Conservation (phyloP, 345 rosid species). For the Ceriops decandra region DNA sequence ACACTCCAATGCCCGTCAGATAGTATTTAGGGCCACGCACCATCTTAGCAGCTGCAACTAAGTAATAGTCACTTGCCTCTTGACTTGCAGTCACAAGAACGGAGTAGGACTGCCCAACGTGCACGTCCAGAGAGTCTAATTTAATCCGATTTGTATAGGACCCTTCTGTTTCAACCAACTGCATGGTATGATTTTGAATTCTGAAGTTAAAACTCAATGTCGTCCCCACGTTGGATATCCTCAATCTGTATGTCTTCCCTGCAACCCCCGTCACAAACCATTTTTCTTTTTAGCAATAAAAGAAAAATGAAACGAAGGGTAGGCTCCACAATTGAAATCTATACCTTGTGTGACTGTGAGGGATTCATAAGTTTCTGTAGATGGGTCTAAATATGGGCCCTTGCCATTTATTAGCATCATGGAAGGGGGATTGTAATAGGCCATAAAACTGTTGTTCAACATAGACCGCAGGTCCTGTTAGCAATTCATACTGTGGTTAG, state of each 20-base stretch:
- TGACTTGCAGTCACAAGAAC: constrained; percentile 33
- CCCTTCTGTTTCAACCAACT: constrained; percentile 37
- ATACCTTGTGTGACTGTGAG: constrained; percentile 36
- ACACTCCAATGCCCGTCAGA: constrained; percentile 25
- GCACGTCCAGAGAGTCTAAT: constrained; percentile 33
- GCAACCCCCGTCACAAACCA: background rate
- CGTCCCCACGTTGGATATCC: constrained; percentile 58
- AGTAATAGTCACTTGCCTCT: constrained; percentile 24
- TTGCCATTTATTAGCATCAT: constrained; percentile 38
- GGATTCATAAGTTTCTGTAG: constrained; percentile 15
- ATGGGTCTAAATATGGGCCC: constrained; percentile 18
- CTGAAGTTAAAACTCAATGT: constrained; percentile 49
- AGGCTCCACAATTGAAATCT: no score
- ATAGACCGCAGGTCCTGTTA: constrained; percentile 8
- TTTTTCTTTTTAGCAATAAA: no score
- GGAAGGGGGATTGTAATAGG: constrained; percentile 13
- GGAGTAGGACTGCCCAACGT: constrained; percentile 33
- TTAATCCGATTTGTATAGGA: constrained; percentile 31
- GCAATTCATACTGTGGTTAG: no score
- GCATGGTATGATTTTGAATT: constrained; percentile 30
- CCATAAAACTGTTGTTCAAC: background rate
- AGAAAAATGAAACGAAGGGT: no score
- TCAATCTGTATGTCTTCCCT: constrained; percentile 51
- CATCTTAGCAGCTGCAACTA: constrained; percentile 44
- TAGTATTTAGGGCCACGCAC: background rate